These are phyloP conservation scores for Panicum miliaceum DNA, from an alignment of 176 grass and related monocot species.

Conservation along the genomic window DNA sequence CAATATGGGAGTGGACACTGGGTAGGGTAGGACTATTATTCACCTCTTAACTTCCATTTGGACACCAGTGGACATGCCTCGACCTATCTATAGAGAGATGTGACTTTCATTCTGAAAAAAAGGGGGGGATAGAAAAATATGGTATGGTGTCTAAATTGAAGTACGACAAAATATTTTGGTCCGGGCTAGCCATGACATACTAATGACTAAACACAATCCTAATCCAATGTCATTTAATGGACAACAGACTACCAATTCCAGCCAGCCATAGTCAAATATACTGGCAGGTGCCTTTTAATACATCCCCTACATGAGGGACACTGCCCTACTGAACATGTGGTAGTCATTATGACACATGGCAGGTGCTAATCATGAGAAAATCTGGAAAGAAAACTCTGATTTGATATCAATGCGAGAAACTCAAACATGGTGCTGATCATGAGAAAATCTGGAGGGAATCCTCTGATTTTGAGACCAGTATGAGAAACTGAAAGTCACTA, in stretches of 20 bases:
- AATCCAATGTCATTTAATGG: neutral
- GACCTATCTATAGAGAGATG: neutral
- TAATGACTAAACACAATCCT: conserved; percentile 6
- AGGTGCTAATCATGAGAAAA: neutral
- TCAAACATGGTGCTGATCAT: neutral
- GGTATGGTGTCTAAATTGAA: neutral
- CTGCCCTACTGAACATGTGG: neutral
- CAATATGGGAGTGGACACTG: neutral
- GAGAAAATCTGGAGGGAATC: neutral
- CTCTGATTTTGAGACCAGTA: neutral
- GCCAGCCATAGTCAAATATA: neutral
- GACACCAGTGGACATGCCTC: neutral
- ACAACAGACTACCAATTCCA: neutral
- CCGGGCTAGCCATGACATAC: conserved; percentile 13
- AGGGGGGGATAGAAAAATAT: neutral
- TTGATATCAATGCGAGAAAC: neutral
- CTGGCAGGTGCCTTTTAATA: neutral
- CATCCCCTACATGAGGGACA: neutral
- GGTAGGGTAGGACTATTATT: neutral
- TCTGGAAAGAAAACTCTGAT: neutral
- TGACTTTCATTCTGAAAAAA: neutral
- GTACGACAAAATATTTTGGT: neutral
- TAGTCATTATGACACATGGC: neutral
- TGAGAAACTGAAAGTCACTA: neutral
- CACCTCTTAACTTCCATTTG: neutral